A percentile compares a stretch with the other conserved stretches of the same genome.
Evolutionary conservation across 2,329 filamentous ascomycete genomes (phyloP).

Genomic region (Juglanconis juglandina): DNA sequence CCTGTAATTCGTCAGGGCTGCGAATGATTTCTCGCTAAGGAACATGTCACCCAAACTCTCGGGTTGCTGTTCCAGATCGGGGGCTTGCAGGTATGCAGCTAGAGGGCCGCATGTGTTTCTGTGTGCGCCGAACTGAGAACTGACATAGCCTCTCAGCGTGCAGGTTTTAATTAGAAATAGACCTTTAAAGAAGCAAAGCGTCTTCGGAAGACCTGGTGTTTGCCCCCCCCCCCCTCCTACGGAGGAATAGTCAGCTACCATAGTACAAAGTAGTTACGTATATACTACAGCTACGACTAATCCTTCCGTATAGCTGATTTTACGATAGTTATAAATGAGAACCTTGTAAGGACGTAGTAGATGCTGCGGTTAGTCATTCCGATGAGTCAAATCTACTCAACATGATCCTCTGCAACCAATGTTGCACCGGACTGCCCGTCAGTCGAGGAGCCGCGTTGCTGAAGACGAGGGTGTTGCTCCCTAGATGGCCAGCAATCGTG

Average conservation of each 20-base stretch:
- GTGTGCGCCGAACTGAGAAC: conserved; percentile 5
- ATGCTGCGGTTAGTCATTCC: not conserved
- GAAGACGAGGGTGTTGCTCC: not conserved
- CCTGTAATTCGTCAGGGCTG: conserved; percentile 12
- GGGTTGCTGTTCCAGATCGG: conserved; percentile 19
- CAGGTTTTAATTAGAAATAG: not conserved
- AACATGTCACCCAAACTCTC: conserved; percentile 16
- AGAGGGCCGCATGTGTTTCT: conserved; percentile 3
- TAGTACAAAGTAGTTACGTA: not conserved
- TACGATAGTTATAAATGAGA: not conserved
- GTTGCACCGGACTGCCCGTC: not conserved
- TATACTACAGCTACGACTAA: not conserved
- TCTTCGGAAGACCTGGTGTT: not conserved
- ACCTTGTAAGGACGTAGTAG: not conserved
- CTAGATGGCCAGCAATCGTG: not conserved
- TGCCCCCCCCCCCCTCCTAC: not conserved
- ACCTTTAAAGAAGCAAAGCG: not conserved
- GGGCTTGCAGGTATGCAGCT: conserved; percentile 15
- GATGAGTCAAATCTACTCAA: conserved; percentile 1
- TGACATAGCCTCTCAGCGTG: conserved; percentile 9
- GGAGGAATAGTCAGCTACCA: not conserved
- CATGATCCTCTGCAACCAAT: not conserved
- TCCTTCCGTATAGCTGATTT: not conserved
- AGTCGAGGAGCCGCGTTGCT: not conserved
- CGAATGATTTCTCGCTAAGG: conserved; percentile 13